phyloP scores from a whole-genome alignment of 1,139 yeast genomes.

The Pichia sp. region DNA sequence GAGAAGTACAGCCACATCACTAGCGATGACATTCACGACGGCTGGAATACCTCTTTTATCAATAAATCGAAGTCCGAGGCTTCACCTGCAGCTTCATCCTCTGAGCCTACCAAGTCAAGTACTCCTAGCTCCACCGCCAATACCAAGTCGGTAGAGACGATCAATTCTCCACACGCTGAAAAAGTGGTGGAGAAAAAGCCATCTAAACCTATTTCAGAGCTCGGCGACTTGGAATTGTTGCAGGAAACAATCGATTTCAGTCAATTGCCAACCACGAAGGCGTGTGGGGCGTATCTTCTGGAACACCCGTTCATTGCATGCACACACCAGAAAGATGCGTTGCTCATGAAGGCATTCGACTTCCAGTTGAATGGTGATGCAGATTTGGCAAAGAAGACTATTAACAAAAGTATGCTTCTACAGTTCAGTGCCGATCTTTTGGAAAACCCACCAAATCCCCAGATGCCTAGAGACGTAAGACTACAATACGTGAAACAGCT shows the following conservation, averaged over 20 bases:
- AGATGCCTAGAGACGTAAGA: slow-evolving; percentile 33
- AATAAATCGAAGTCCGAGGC: slow-evolving; percentile 41
- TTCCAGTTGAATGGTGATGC: slow-evolving; percentile 62
- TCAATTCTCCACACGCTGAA: slow-evolving; percentile 29
- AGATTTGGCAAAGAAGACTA: slow-evolving; percentile 51
- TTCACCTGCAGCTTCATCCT: too few species aligned
- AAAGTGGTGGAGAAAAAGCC: slow-evolving; percentile 18
- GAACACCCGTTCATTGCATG: slow-evolving; percentile 66
- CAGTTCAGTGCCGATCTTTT: slow-evolving; percentile 63
- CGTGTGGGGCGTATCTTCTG: slow-evolving; percentile 50
- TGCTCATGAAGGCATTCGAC: slow-evolving; percentile 91
- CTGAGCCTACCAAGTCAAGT: too few species aligned
- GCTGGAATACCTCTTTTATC: slow-evolving; percentile 80
- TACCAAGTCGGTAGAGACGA: slow-evolving; percentile 34
- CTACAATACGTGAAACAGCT: slow-evolving; percentile 60
- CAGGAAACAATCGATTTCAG: slow-evolving; percentile 69
- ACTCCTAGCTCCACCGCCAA: neutral
- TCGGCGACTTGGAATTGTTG: slow-evolving; percentile 45
- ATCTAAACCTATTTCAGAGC: slow-evolving; percentile 30
- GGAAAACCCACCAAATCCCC: slow-evolving; percentile 19
- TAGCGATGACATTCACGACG: slow-evolving; percentile 90
- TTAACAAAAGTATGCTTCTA: slow-evolving; percentile 75
- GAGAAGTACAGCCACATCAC: slow-evolving; percentile 76
- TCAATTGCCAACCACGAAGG: slow-evolving; percentile 44
- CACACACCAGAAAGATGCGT: slow-evolving; percentile 85